These are phyloP conservation scores for Pseudognaphalium luteoalbum DNA, from an alignment of 129 eudicot species.

Conservation along the genomic window DNA sequence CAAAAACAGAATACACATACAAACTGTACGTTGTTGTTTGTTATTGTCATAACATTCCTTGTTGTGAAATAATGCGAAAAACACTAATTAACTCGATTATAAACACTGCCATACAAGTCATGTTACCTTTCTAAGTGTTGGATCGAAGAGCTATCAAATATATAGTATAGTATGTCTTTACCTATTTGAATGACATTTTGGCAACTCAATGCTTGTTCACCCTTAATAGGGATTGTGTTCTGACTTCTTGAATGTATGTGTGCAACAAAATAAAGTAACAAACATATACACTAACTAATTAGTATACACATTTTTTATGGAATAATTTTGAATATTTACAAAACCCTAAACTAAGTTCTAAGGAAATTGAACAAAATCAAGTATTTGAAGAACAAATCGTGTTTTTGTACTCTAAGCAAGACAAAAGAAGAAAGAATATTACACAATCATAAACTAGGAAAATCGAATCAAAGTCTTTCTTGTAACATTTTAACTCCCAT, in stretches of 20 bases:
- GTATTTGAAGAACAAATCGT: slow-evolving; percentile 10
- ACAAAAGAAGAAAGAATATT: background rate
- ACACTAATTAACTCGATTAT: background rate
- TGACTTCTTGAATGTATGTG: background rate
- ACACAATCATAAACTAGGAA: slow-evolving; percentile 11
- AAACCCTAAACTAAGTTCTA: slow-evolving; percentile 19
- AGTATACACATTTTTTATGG: slow-evolving; percentile 8
- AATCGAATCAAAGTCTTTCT: slow-evolving; percentile 39
- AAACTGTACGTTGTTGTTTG: no score
- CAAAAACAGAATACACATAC: no score
- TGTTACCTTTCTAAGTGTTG: background rate
- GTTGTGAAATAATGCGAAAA: no score
- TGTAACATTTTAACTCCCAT: slow-evolving; percentile 69
- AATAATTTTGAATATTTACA: slow-evolving; percentile 24
- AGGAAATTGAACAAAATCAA: background rate
- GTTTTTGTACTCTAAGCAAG: slow-evolving; percentile 10
- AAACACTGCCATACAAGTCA: background rate
- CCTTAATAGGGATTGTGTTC: background rate
- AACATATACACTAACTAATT: background rate
- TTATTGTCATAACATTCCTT: no score
- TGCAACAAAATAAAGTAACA: background rate
- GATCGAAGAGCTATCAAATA: no score
- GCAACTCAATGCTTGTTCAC: background rate
- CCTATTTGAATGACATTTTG: background rate
- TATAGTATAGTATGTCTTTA: background rate